Conservation (phyloP, 1,139 yeast genomes). For the Sugiyamaella castrensis region DNA sequence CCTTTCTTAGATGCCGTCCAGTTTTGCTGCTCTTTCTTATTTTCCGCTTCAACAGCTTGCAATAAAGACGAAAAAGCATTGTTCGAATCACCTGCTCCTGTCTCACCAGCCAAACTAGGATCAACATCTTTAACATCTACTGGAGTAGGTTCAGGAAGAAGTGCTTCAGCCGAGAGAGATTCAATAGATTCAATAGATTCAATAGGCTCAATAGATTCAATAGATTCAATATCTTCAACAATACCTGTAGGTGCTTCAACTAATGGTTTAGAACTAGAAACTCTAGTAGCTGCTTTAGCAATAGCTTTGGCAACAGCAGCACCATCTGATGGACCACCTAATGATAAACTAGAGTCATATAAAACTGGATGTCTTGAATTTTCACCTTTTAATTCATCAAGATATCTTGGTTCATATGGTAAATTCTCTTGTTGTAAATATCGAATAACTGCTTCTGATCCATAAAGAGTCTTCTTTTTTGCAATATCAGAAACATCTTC, state of each 20-base stretch:
- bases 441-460: neutral
- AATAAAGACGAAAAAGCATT: constrained; percentile 10
- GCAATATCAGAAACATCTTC: neutral
- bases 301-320: constrained; percentile 8
- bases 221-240: neutral
- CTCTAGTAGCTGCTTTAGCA: constrained; percentile 8
- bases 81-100: neutral
- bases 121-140: constrained; percentile 10
- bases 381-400: neutral
- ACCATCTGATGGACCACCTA: constrained; percentile 1
- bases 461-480: neutral
- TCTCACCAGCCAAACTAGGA: constrained; percentile 9
- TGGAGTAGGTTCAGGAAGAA: constrained; percentile 4
- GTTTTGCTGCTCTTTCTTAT: constrained; percentile 2
- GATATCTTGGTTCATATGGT: constrained; percentile 7
- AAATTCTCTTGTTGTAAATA: neutral
- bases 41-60: constrained; percentile 11
- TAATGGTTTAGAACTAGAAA: neutral
- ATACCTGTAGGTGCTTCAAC: neutral
- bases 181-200: too few relatives aligned
- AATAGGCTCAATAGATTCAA: neutral
- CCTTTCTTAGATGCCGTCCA: too few relatives aligned
- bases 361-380: neutral
- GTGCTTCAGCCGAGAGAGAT: neutral
- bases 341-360: neutral